Base-by-base conservation (phyloP, 495 filamentous ascomycete species). In the Penicillium diatomitis region DNA sequence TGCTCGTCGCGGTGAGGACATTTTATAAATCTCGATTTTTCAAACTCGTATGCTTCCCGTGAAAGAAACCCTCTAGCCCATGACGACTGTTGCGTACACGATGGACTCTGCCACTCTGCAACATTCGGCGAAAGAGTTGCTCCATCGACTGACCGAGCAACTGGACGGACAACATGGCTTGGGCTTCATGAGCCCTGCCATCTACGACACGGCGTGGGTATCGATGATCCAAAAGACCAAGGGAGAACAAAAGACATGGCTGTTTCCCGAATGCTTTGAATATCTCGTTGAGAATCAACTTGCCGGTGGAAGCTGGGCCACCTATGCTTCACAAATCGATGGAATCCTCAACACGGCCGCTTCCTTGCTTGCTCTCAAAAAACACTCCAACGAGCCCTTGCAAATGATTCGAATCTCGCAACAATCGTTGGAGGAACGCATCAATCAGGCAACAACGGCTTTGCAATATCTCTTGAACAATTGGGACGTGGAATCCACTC, bases 281-380 rank as follows among this genome's bases (percentile, higher is more conserved):
- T 54, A 44, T 48, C 8, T 65, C 6, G 34, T 63, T 5, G 30
- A 44, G 2, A 41, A 20, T 5, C 62, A 65, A 37, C 32, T 37
- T 5, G n/a, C 28, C 2, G 50, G 52, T n/a, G 62, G 60, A 5
- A 38, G 49, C 8, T 67, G 55, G 60, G 45, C 47, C 8, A 12
- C 35, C 6, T 48, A 56, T 28, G 38, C 35, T 7, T 37, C 53
- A n/a, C 8, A 48, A 10, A 41, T 54, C 37, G 63, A 62, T 11
- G 53, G 50, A 2, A 62, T 66, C 6, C 30, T 64, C 11, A 61
- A 61, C 37, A 58, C 62, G 8, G 30, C 51, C 3, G 57, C 61
- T 3, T 50, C 56, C 4, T 34, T 67, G 3, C 54, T 67, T 7
- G 47, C 56, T 2, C 47, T 62, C 8, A 44, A 48, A 34, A 42